Base-by-base conservation (phyloP, 176 grass and related monocot genomes). In the Chrysopogon serrulatus region DNA sequence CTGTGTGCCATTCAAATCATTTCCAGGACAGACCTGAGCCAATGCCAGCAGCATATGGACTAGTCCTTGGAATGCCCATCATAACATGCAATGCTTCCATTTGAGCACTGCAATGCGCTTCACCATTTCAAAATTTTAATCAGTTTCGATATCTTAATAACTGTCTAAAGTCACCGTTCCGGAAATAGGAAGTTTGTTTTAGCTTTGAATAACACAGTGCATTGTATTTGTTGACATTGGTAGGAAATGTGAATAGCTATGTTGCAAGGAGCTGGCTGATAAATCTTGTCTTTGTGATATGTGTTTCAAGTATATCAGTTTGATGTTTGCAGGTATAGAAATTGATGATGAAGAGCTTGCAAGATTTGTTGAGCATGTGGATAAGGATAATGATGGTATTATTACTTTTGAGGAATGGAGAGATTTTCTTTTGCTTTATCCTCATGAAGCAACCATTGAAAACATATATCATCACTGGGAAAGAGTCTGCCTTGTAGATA, bases 391-490 rank as follows among this genome's bases (percentile, higher is more conserved):
- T 27, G 88, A 97, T 84, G 94, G 94, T n/a, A 92, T 92, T 80
- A 97, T 97, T 79, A 97, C 91, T 76, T 97, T 97, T 72, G 91
- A 94, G 82, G 94, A 97, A 86, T 97, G 94, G 94, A 91, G 94
- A n/a, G 91, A 97, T 73, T 97, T 97, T 82, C 94, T 97, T 87
- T 84, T 92, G 72, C 91, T 97, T 74, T 97, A 94, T 43, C 94
- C 94, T 59, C 91, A 94, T 84, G 94, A 97, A 86, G 91, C 87
- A 74, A 97, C 94, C 34, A 88, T 97, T 2, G 91, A 97, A 57
- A 94, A 97, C 82, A 97, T 97, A 23, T 97, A 97, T 64, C 87
- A 92, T 86, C 90, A 97, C 41, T 97, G 91, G 94, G 94, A 97
- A 83, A 91, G 91, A 88, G 79, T 97, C 36, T 97, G 94, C 48